Conservation (phyloP, 805 yeast species). For the Brettanomyces nanus region DNA sequence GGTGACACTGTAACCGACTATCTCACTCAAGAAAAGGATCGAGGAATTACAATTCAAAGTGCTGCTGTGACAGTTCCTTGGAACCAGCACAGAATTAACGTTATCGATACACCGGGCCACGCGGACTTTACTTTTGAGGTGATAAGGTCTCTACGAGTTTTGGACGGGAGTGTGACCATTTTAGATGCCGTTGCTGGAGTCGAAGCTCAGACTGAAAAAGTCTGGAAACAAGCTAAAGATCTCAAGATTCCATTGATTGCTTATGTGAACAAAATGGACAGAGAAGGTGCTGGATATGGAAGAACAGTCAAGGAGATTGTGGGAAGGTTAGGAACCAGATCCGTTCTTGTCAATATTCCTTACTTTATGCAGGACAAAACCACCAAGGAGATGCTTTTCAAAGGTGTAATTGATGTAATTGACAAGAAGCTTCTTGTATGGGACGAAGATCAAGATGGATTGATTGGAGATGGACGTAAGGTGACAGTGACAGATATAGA, state of each 20-base stretch:
- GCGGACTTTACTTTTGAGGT: slow-evolving; percentile 97
- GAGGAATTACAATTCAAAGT: slow-evolving; percentile 95
- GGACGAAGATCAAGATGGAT: slow-evolving; percentile 23
- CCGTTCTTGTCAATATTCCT: slow-evolving; percentile 72
- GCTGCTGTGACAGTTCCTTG: slow-evolving; percentile 93
- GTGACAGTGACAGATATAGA: slow-evolving; percentile 40
- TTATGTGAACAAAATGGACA: slow-evolving; percentile 91
- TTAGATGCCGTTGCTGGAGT: slow-evolving; percentile 97
- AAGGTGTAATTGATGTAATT: slow-evolving; percentile 71
- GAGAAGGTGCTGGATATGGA: slow-evolving; percentile 92
- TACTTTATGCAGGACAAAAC: slow-evolving; percentile 42
- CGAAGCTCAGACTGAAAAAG: slow-evolving; percentile 96
- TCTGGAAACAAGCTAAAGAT: slow-evolving; percentile 79
- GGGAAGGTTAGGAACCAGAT: slow-evolving; percentile 63
- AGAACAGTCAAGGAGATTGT: slow-evolving; percentile 83
- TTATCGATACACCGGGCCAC: slow-evolving; percentile 97
- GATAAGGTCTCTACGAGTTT: slow-evolving; percentile 74
- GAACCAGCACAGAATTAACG: slow-evolving; percentile 63
- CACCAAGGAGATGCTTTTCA: slow-evolving; percentile 35
- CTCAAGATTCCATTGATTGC: slow-evolving; percentile 67
- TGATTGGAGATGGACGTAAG: slow-evolving; percentile 37
- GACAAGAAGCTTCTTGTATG: slow-evolving; percentile 52
- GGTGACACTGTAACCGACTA: slow-evolving; percentile 97
- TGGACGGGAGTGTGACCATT: slow-evolving; percentile 91
- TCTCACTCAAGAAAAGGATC: slow-evolving; percentile 76